Evolutionary conservation across 345 rosid species (phyloP).

Genomic region (Diplotaxis tenuifolia): DNA sequence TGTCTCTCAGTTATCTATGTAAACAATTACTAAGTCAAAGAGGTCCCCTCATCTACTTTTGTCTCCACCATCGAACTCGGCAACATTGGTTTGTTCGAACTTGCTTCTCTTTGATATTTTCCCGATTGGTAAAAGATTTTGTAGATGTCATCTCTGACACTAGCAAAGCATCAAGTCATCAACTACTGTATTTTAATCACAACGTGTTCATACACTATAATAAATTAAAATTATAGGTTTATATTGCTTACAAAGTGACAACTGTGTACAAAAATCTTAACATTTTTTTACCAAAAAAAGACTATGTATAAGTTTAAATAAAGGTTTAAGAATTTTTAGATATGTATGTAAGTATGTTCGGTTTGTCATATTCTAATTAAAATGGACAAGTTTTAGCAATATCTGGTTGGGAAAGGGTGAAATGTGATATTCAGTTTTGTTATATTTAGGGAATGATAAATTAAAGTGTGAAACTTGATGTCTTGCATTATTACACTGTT

Average conservation of each 20-base stretch:
- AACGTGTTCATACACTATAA: constrained; percentile 20
- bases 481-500: no score
- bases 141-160: constrained; percentile 26
- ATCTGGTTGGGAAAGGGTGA: background rate
- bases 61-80: constrained; percentile 27
- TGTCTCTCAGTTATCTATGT: background rate
- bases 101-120: constrained; percentile 30
- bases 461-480: background rate
- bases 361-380: background rate
- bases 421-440: background rate
- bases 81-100: constrained; percentile 11
- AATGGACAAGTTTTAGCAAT: background rate
- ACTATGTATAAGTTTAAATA: background rate
- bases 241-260: background rate
- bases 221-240: background rate
- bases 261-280: background rate
- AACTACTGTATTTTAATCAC: background rate
- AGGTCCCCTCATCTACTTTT: constrained; percentile 16
- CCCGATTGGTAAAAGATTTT: constrained; percentile 13
- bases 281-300: background rate
- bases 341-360: background rate
- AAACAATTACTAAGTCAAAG: constrained; percentile 4
- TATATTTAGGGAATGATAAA: background rate
- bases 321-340: background rate
- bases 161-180: background rate